phyloP scores from a whole-genome alignment of 768 basidiomycete genomes.

The Tylopilus sp. region DNA sequence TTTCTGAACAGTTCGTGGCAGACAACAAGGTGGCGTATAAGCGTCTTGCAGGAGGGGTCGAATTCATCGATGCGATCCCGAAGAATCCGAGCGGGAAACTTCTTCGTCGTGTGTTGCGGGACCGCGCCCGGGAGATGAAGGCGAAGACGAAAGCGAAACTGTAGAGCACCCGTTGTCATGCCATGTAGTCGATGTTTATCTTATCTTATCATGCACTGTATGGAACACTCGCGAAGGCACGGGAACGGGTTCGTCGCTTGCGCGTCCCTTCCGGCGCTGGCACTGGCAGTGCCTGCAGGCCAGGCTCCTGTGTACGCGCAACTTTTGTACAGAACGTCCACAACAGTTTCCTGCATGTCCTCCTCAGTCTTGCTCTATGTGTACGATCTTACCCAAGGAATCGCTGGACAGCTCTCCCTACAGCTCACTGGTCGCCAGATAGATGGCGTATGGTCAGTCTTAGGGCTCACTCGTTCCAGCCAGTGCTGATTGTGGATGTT shows the following conservation, averaged over 20 bases:
- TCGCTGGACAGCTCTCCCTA: slow-evolving; percentile 73
- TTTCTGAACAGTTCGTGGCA: slow-evolving; percentile 44
- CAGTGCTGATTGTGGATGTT: slow-evolving; percentile 9
- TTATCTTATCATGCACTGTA: slow-evolving; percentile 18
- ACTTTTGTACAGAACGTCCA: not conserved
- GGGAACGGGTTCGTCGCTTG: slow-evolving; percentile 3
- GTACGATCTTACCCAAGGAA: slow-evolving; percentile 87
- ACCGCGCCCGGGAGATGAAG: slow-evolving; percentile 39
- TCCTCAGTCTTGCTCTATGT: slow-evolving; percentile 74
- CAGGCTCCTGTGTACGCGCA: not conserved
- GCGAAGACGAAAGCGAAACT: slow-evolving; percentile 23
- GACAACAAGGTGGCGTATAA: slow-evolving; percentile 57
- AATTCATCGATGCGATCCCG: slow-evolving; percentile 52
- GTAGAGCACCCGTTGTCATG: slow-evolving; percentile 4
- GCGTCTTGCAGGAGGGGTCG: slow-evolving; percentile 55
- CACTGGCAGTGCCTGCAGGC: slow-evolving; percentile 5
- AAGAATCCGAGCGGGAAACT: slow-evolving; percentile 64
- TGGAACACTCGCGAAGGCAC: not conserved
- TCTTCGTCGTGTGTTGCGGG: slow-evolving; percentile 49
- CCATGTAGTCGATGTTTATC: not conserved
- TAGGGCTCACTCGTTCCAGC: not conserved
- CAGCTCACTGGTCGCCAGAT: slow-evolving; percentile 87
- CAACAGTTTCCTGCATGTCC: slow-evolving; percentile 13
- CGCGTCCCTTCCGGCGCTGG: slow-evolving; percentile 18
- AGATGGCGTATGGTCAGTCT: slow-evolving; percentile 83